A percentile compares a stretch with the other conserved stretches of the same genome.
These are phyloP conservation scores for Cyberlindnera maritima DNA, from an alignment of 805 yeast genomes.

Conservation along the genomic window DNA sequence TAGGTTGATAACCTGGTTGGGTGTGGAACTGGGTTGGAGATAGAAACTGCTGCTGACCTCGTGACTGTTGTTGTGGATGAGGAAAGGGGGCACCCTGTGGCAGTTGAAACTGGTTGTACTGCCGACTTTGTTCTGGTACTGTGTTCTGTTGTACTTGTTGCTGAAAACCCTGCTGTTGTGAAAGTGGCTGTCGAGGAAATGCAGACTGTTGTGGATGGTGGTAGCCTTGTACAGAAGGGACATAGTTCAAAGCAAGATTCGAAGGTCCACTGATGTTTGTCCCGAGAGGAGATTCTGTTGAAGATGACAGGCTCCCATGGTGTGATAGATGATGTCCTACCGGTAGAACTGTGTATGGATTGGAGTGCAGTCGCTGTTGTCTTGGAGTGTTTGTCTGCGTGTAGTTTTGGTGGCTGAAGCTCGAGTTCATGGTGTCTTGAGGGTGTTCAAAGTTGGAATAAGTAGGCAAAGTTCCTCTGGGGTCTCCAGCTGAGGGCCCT, in stretches of 20 bases:
- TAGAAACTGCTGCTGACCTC: not conserved
- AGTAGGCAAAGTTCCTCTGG: not conserved
- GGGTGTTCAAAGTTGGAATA: slow-evolving; percentile 1
- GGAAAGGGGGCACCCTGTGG: not conserved
- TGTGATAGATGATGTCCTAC: not conserved
- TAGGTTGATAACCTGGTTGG: not conserved
- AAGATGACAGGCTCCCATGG: not conserved
- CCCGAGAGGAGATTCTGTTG: not conserved
- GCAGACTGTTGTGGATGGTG: not conserved
- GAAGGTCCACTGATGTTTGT: not conserved
- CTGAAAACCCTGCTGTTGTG: not conserved
- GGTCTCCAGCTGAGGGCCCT: not conserved
- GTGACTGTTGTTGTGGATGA: not conserved
- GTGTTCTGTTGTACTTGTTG: not conserved
- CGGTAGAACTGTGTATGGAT: not conserved
- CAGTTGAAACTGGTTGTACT: not conserved
- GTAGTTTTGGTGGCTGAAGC: slow-evolving; percentile 6
- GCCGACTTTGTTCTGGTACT: not conserved
- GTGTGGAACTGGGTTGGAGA: not conserved
- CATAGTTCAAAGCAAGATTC: not conserved
- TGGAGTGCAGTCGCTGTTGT: not conserved
- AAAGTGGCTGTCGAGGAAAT: not conserved
- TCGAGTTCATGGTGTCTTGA: slow-evolving; percentile 4
- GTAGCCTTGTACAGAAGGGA: not conserved
- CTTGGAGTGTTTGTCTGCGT: not conserved